Conservation (phyloP, 2,329 filamentous ascomycete species). For the Penicillium sp. region DNA sequence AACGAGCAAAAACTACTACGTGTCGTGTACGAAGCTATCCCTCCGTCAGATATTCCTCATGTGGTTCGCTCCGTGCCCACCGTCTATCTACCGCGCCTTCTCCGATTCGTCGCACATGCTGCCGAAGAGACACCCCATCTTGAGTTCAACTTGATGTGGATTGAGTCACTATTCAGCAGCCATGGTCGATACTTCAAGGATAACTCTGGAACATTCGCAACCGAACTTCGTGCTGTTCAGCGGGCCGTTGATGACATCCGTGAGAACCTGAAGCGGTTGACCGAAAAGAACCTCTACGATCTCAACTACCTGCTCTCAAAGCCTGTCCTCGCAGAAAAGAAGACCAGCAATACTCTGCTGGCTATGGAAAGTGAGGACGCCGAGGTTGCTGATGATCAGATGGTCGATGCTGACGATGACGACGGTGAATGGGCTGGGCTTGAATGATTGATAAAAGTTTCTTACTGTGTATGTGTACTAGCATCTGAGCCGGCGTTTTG, state of each 20-base stretch:
- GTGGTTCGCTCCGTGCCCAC: constrained; percentile 74
- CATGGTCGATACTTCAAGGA: constrained; percentile 84
- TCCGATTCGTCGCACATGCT: constrained; percentile 83
- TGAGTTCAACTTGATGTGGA: constrained; percentile 92
- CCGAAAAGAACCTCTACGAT: constrained; percentile 84
- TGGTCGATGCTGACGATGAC: constrained; percentile 38
- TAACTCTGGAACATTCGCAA: constrained; percentile 71
- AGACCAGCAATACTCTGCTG: constrained; percentile 27
- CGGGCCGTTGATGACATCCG: constrained; percentile 76
- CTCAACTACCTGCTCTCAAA: constrained; percentile 73
- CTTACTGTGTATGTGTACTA: constrained; percentile 22
- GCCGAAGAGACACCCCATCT: constrained; percentile 88
- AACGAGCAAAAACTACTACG: constrained; percentile 80
- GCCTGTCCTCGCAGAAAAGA: constrained; percentile 40
- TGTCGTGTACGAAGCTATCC: constrained; percentile 79
- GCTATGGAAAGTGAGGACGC: constrained; percentile 29
- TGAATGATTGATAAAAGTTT: constrained; percentile 38
- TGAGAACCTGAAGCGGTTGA: constrained; percentile 74
- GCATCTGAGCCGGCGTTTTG: constrained; percentile 29
- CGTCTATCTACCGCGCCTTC: constrained; percentile 78
- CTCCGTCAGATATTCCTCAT: constrained; percentile 68
- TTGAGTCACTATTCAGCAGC: constrained; percentile 72
- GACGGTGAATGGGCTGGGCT: constrained; percentile 55
- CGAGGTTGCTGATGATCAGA: constrained; percentile 28
- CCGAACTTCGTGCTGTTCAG: constrained; percentile 78